Evolutionary conservation across 73 alveolate genomes (phyloP), one percentile per base, ranked within the genome.

Genomic region (Paramecium sonneborni): DNA sequence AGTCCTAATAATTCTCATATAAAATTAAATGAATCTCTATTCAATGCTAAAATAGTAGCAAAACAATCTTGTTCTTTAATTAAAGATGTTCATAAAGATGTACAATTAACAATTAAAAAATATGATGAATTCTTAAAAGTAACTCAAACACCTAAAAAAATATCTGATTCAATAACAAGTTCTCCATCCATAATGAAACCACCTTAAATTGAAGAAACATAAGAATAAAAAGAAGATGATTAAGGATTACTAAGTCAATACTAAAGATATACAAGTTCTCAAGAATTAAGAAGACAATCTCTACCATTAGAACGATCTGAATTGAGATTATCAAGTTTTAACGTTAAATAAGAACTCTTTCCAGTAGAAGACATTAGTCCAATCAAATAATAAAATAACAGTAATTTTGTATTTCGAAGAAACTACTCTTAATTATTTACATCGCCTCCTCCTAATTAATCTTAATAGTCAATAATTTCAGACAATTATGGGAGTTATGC

Each of bases 101-200:
- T 79, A 8, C 14, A 79, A 79, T 23, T 26, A 14, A 79, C 90
- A 24, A 23, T 79, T 3, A 79, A 79, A 44, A 79, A 79, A 44
- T 79, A 79, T 79, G 90, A 79, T 46, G 90, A 79, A 23, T 79
- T 30, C 28, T 12, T 79, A 23, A 38, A 44, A 23, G 24, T 44
- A 8, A 12, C 46, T 20, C 30, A n/a, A 23, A 24, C 90, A 41
- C 21, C 46, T n/a, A 79, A 20, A 3, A 72, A 72, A 34, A 37
- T 62, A 23, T 9, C 84, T 12, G 84, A 62, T 12, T 62, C 39
- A 7, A 62, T 62, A 5, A 30, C 48, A 30, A 62, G 84, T 62
- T 62, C 84, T 62, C 84, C 84, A 12, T 30, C 84, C 1, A 62
- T 26, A n/a, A 52, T 52, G 68, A 52, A 52, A 52, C 68, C 34